Percentiles rank a stretch among this genome's conserved stretches.
These are phyloP conservation scores for Penicillium steckii DNA, from an alignment of 495 filamentous ascomycete genomes.

Conservation along the genomic window DNA sequence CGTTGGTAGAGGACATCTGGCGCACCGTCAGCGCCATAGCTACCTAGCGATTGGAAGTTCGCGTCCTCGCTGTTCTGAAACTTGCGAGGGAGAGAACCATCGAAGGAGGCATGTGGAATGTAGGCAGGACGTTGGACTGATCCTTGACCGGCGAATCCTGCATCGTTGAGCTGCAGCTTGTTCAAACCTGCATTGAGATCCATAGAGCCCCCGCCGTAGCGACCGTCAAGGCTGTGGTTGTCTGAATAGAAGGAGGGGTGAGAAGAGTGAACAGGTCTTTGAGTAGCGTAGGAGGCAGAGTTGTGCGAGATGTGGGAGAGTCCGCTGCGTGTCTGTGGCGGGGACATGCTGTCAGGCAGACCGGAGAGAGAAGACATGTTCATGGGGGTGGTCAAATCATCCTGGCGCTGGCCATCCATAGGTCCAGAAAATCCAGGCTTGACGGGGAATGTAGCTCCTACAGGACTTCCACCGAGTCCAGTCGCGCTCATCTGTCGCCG, in stretches of 20 bases:
- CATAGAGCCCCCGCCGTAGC: slow-evolving; percentile 29
- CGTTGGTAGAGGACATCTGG: slow-evolving; percentile 36
- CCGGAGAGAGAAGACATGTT: slow-evolving; percentile 31
- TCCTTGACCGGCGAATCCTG: slow-evolving; percentile 18
- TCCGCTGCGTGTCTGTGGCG: slow-evolving; percentile 23
- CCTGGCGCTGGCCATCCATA: slow-evolving; percentile 29
- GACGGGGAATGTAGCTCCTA: slow-evolving; percentile 27
- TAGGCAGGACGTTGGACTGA: slow-evolving; percentile 28
- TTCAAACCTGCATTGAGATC: slow-evolving; percentile 33
- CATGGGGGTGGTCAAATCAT: slow-evolving; percentile 30
- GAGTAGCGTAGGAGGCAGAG: slow-evolving; percentile 34
- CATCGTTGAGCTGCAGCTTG: slow-evolving; percentile 38
- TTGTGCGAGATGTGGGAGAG: slow-evolving; percentile 42
- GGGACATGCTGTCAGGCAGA: slow-evolving; percentile 31
- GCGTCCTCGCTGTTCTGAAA: slow-evolving; percentile 30
- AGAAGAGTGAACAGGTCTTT: slow-evolving; percentile 32
- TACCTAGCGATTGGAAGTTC: slow-evolving; percentile 26
- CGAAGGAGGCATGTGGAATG: slow-evolving; percentile 32
- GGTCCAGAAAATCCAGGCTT: slow-evolving; percentile 30
- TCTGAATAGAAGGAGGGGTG: slow-evolving; percentile 45
- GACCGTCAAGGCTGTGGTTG: slow-evolving; percentile 32
- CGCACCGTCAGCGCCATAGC: slow-evolving; percentile 25
- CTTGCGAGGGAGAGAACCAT: slow-evolving; percentile 32
- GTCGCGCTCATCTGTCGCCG: slow-evolving; percentile 33
- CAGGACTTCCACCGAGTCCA: slow-evolving; percentile 32